phyloP scores from a whole-genome alignment of 108 stramenopile species.

The Cyclotella atomus region DNA sequence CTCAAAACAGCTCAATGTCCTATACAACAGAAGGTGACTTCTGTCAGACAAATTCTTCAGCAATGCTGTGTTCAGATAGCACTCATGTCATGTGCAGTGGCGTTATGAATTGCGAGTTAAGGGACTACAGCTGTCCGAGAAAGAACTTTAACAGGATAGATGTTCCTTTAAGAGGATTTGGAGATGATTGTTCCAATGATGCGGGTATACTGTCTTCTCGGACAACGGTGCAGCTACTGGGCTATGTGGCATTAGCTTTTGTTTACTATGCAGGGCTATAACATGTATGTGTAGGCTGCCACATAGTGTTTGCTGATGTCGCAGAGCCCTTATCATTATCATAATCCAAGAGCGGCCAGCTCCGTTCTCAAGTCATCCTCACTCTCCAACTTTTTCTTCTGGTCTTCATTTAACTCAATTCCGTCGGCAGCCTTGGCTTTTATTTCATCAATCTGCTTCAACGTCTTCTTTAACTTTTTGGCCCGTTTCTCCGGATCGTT shows the following conservation, averaged over 20 bases:
- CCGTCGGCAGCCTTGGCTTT: constrained; percentile 68
- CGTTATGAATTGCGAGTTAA: constrained; percentile 2
- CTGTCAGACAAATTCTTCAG: constrained; percentile 15
- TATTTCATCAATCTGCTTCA: constrained; percentile 87
- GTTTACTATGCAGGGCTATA: not conserved
- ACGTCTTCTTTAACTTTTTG: constrained; percentile 78
- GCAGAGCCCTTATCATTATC: not conserved
- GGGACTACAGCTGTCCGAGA: constrained; percentile 9
- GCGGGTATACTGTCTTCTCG: not conserved
- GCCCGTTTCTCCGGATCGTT: constrained; percentile 80
- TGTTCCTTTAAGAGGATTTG: constrained; percentile 14
- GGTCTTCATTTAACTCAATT: constrained; percentile 81
- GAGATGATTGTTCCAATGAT: constrained; percentile 11
- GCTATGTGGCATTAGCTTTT: not conserved
- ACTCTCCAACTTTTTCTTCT: constrained; percentile 69
- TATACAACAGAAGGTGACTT: constrained; percentile 14
- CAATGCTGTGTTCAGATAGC: not conserved
- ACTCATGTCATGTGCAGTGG: not conserved
- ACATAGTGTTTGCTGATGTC: no score
- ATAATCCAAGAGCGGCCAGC: constrained; percentile 53
- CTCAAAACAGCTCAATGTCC: not conserved
- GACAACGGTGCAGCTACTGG: not conserved
- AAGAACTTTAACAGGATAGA: not conserved
- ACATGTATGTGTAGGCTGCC: not conserved
- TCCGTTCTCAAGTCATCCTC: constrained; percentile 69